Conservation (phyloP, 1,284 basidiomycete genomes). For the Trametes sp. region DNA sequence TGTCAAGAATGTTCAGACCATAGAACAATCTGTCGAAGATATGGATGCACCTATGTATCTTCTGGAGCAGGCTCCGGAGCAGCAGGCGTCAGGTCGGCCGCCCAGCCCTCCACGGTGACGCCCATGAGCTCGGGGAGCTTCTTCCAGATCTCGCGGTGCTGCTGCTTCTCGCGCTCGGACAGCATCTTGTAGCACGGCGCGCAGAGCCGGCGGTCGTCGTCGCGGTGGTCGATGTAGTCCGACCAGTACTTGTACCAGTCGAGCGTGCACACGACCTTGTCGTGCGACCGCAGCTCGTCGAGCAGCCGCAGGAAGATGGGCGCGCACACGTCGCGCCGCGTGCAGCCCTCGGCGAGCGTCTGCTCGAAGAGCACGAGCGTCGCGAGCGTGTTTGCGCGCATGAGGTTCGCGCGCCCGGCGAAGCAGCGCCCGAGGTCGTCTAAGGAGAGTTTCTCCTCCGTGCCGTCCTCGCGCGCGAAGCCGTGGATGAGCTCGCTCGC, state of each 20-base stretch:
- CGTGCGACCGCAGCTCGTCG: constrained; percentile 20
- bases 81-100: constrained; percentile 1
- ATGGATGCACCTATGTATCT: not conserved
- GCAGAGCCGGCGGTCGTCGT: constrained; percentile 22
- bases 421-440: constrained; percentile 24
- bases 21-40: not conserved
- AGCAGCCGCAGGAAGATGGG: constrained; percentile 19
- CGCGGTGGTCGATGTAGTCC: constrained; percentile 20
- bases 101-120: constrained; percentile 19
- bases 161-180: constrained; percentile 19
- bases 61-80: not conserved
- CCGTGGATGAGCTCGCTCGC: constrained; percentile 13
- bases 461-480: constrained; percentile 22
- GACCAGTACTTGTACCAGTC: constrained; percentile 12
- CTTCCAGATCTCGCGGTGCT: constrained; percentile 20
- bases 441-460: constrained; percentile 10
- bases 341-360: constrained; percentile 21
- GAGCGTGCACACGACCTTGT: constrained; percentile 17
- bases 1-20: no score
- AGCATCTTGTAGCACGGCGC: constrained; percentile 23
- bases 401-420: constrained; percentile 12
- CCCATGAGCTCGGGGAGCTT: constrained; percentile 23
- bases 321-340: constrained; percentile 23
- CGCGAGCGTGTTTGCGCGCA: constrained; percentile 14
- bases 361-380: constrained; percentile 20